Evolutionary conservation across 805 yeast genomes (phyloP), one percentile per base, ranked within the genome.

Genomic region (Torulaspora gathmanii): DNA sequence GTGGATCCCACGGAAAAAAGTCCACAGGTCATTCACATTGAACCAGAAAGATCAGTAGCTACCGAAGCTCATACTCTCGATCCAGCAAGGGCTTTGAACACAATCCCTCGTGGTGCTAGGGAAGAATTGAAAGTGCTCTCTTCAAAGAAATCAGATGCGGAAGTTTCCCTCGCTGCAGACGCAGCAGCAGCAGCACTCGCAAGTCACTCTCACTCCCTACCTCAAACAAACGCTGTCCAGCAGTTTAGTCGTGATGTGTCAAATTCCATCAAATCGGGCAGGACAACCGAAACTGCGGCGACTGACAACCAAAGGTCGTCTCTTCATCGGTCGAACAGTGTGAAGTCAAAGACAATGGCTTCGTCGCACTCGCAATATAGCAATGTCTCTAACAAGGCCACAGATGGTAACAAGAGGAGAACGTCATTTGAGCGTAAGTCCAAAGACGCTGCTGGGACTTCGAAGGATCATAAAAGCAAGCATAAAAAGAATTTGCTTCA

Each of bases 401-500:
- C 46, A 9, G n/a, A 36, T 0, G 37, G 33, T 16, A 37, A 33
- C n/a, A 42, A 37, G 29, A 33, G 43, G 29, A 37, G 37, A 29
- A 36, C 47, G 26, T 42, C 49, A 13, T n/a, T 33, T 7, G 45
- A 45, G 13, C 26, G 20, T 15, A 30, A 15, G 4, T 16, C 45
- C 12, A 33, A 33, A 15, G 45, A 34, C 15, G n/a, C 42, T 9
- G 13, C 36, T n/a, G 22, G 31, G 17, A 13, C 30, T 9, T 19
- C 38, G 11, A 39, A 33, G 20, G 48, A 45, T n/a, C 35, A 36
- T 9, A 55, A 49, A 37, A 35, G 45, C 16, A 58, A 55, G 40
- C 52, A 51, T 25, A 57, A 54, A 44, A 49, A 42, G n/a, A 53
- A 59, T 15, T 42, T 59, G n/a, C 44, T 59, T 12, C 51, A 49